A percentile compares a stretch with the other conserved stretches of the same genome.
Evolutionary conservation across 2,329 filamentous ascomycete species (phyloP).

Genomic region (Myriosclerotinia scirpicola): DNA sequence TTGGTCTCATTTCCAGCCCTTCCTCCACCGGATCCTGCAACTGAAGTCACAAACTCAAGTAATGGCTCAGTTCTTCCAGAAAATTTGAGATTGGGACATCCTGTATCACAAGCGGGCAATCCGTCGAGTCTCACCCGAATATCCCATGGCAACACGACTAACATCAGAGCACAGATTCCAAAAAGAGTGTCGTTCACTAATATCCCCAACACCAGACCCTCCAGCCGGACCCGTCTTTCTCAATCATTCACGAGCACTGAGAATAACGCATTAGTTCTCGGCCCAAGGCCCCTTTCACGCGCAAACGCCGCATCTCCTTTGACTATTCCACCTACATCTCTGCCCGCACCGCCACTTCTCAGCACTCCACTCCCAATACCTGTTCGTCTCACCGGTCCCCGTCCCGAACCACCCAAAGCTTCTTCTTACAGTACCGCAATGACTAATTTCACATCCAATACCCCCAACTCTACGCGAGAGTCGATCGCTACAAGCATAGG

Average conservation of each 20-base stretch:
- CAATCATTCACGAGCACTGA: not conserved
- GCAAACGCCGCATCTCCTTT: constrained; percentile 25
- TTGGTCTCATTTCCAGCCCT: constrained; percentile 14
- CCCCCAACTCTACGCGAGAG: not conserved
- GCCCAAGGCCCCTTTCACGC: not conserved
- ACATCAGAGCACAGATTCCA: not conserved
- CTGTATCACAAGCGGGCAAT: not conserved
- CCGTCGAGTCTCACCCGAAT: not conserved
- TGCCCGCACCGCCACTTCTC: constrained; percentile 30
- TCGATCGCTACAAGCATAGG: constrained; percentile 23
- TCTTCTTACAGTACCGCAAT: constrained; percentile 5
- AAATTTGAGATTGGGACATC: not conserved
- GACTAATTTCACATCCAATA: not conserved
- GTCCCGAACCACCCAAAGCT: constrained; percentile 24
- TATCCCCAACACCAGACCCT: not conserved
- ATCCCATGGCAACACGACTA: not conserved
- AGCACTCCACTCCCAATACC: constrained; percentile 27
- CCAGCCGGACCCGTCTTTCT: not conserved
- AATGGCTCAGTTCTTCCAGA: not conserved
- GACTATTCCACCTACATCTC: constrained; percentile 13
- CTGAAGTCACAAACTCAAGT: not conserved
- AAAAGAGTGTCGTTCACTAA: not conserved
- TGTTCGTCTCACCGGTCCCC: constrained; percentile 29
- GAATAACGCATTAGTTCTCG: not conserved
- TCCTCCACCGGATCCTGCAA: not conserved